A percentile compares a stretch with the other conserved stretches of the same genome.
Evolutionary conservation across 1,284 basidiomycete genomes (phyloP).

Genomic region (Kwoniella shivajii): DNA sequence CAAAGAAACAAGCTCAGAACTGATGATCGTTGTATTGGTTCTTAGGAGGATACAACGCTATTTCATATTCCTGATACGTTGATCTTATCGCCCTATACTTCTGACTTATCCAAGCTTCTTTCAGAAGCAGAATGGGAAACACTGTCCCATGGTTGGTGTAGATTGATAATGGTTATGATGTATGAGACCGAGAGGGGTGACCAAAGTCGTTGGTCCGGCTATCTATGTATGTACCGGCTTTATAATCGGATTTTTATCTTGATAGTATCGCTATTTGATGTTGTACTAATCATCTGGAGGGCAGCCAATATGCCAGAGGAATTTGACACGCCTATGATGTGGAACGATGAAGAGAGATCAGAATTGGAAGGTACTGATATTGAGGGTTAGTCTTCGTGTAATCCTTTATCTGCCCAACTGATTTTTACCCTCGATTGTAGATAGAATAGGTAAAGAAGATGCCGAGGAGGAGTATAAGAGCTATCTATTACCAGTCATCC

Average conservation of each 20-base stretch:
- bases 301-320: slow-evolving; percentile 63
- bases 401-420: neutral
- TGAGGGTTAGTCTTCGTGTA: slow-evolving; percentile 63
- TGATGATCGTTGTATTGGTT: neutral
- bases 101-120: slow-evolving; percentile 56
- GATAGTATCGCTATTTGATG: neutral
- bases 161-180: slow-evolving; percentile 91
- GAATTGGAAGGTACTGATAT: slow-evolving; percentile 82
- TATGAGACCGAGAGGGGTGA: slow-evolving; percentile 73
- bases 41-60: slow-evolving; percentile 56
- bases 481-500: slow-evolving; percentile 66
- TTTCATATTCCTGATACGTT: slow-evolving; percentile 80
- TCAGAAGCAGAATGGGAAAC: slow-evolving; percentile 65
- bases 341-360: slow-evolving; percentile 72
- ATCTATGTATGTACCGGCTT: slow-evolving; percentile 62
- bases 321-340: slow-evolving; percentile 96
- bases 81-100: slow-evolving; percentile 78
- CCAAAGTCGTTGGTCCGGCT: slow-evolving; percentile 67
- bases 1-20: neutral
- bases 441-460: slow-evolving; percentile 82
- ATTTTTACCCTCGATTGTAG: slow-evolving; percentile 51
- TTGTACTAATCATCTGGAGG: neutral
- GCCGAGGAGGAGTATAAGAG: slow-evolving; percentile 75
- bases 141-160: slow-evolving; percentile 76
- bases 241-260: neutral